phyloP scores from a whole-genome alignment of 208 protist species.

The Tritrichomonas musculus region DNA sequence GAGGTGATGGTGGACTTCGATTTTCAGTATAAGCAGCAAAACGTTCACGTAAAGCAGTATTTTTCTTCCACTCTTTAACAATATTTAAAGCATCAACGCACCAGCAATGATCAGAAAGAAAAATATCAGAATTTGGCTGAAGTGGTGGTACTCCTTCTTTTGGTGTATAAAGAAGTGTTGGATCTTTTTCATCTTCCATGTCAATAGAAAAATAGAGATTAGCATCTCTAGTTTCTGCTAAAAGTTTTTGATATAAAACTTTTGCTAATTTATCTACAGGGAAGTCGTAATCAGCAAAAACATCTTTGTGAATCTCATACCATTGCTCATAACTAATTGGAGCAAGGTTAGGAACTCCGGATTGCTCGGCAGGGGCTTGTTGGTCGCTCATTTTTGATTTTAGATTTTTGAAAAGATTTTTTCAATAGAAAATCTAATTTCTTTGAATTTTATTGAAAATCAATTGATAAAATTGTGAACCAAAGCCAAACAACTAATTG shows the following conservation, averaged over 20 bases:
- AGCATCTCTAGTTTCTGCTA: not conserved
- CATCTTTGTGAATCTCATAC: not conserved
- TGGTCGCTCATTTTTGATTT: not conserved
- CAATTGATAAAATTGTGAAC: too few relatives aligned
- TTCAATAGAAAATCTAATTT: too few relatives aligned
- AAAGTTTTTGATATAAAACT: not conserved
- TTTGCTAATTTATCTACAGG: not conserved
- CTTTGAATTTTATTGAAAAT: too few relatives aligned
- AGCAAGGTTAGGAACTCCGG: not conserved
- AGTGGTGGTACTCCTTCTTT: not conserved
- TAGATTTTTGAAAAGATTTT: too few relatives aligned
- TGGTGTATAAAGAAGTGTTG: slow-evolving; percentile 1
- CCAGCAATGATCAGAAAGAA: not conserved
- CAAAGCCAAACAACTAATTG: too few relatives aligned
- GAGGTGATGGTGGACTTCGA: not conserved
- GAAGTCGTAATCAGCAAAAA: not conserved
- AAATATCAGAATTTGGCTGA: not conserved
- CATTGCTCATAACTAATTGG: slow-evolving; percentile 9
- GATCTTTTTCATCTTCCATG: not conserved
- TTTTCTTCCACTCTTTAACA: not conserved
- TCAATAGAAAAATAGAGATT: not conserved
- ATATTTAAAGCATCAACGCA: not conserved
- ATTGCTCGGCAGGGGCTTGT: not conserved
- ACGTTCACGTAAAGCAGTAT: not conserved
- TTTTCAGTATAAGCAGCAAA: not conserved